These are phyloP conservation scores for Salix dunnii DNA, from an alignment of 345 rosid genomes.

Conservation along the genomic window DNA sequence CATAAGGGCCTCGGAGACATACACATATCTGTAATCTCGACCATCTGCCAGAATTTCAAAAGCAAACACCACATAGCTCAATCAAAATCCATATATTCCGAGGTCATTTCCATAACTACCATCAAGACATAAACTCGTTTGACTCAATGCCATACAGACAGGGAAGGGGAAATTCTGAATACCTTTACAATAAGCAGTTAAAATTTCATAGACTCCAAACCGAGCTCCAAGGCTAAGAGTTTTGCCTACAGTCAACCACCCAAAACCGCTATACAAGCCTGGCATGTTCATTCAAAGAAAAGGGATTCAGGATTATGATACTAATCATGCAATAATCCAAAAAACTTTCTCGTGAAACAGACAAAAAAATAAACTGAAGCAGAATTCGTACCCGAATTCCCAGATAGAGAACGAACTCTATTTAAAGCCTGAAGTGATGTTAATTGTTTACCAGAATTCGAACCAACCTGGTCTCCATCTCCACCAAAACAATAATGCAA, in stretches of 20 bases:
- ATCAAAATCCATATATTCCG: not conserved
- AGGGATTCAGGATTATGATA: not conserved
- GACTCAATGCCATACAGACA: not conserved
- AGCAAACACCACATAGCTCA: not conserved
- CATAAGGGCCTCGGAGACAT: slow-evolving; percentile 65
- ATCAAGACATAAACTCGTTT: not conserved
- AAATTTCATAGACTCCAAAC: slow-evolving; percentile 77
- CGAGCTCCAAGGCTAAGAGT: slow-evolving; percentile 66
- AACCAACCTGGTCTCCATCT: slow-evolving; percentile 60
- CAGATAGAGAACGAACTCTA: slow-evolving; percentile 58
- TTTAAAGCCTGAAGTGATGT: slow-evolving; percentile 46
- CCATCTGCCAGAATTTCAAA: slow-evolving; percentile 55
- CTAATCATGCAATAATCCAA: not conserved
- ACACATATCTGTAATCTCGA: slow-evolving; percentile 62
- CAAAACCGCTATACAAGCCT: slow-evolving; percentile 84
- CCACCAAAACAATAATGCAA: slow-evolving; percentile 1
- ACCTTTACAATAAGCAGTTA: slow-evolving; percentile 85
- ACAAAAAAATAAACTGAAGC: not conserved
- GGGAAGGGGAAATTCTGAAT: not conserved
- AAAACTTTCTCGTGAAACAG: not conserved
- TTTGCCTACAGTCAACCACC: slow-evolving; percentile 64
- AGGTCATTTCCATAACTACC: not conserved
- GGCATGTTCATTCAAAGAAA: slow-evolving; percentile 11
- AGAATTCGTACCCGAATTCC: slow-evolving; percentile 40
- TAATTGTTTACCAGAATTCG: slow-evolving; percentile 55